A percentile compares a stretch with the other conserved stretches of the same genome.
phyloP scores from a whole-genome alignment of 2,329 filamentous ascomycete species.

The Cladophialophora carrionii region DNA sequence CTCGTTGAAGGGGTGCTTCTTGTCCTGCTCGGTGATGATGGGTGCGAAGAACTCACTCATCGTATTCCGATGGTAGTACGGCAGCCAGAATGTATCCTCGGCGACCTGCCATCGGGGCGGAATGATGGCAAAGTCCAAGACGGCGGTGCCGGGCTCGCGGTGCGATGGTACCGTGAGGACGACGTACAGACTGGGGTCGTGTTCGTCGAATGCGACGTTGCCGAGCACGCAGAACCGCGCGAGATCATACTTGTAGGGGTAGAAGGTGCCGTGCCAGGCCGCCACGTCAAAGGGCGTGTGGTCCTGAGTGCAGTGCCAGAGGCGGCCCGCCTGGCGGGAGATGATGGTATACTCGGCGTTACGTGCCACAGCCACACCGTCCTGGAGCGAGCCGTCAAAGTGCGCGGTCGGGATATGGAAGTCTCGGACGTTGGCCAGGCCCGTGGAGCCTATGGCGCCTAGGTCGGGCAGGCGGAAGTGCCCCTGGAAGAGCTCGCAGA shows the following conservation, averaged over 20 bases:
- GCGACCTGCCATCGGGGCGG: constrained; percentile 48
- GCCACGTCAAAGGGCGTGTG: constrained; percentile 73
- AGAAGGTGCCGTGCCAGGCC: constrained; percentile 71
- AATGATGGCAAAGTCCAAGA: constrained; percentile 48
- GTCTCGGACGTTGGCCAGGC: constrained; percentile 67
- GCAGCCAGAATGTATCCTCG: constrained; percentile 47
- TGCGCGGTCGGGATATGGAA: constrained; percentile 65
- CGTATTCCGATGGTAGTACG: constrained; percentile 50
- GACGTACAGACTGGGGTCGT: constrained; percentile 49
- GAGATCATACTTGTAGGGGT: constrained; percentile 49
- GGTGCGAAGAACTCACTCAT: constrained; percentile 42
- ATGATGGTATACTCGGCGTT: constrained; percentile 58
- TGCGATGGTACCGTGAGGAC: constrained; percentile 48
- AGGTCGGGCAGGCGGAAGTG: constrained; percentile 69
- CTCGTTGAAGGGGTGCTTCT: constrained; percentile 14
- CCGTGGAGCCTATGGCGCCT: constrained; percentile 67
- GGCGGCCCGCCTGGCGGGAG: constrained; percentile 64
- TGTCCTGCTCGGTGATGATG: constrained; percentile 26
- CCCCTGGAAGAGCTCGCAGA: constrained; percentile 67
- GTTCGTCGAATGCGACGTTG: constrained; percentile 48
- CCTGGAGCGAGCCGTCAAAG: constrained; percentile 55
- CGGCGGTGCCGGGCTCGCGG: constrained; percentile 37
- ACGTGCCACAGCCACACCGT: constrained; percentile 13
- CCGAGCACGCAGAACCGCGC: constrained; percentile 49
- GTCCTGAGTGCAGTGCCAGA: constrained; percentile 63